phyloP scores from a whole-genome alignment of 805 yeast species.

The Wickerhamiella occidentalis region DNA sequence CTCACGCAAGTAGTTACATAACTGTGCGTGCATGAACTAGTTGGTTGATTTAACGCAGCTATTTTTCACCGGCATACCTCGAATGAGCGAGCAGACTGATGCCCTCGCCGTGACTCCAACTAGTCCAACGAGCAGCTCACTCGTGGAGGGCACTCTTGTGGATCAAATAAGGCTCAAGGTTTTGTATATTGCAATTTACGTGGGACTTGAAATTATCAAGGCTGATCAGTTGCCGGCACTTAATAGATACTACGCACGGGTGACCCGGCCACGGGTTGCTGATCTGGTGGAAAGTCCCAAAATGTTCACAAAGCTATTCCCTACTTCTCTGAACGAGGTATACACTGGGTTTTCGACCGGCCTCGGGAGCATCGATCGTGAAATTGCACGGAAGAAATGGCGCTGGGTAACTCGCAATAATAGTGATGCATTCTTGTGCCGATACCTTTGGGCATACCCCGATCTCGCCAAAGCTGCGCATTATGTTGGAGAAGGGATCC shows the following conservation, averaged over 20 bases:
- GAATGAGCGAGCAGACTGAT: neutral
- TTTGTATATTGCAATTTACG: slow-evolving; percentile 2
- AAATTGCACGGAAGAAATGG: neutral
- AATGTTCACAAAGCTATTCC: neutral
- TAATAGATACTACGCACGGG: neutral
- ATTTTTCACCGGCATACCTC: neutral
- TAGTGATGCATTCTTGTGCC: neutral
- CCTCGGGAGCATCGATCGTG: neutral
- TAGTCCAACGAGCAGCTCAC: neutral
- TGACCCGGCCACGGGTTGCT: neutral
- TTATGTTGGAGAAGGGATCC: neutral
- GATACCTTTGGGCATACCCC: neutral
- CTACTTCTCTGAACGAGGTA: neutral
- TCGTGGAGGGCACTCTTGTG: neutral
- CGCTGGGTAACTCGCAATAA: slow-evolving; percentile 1
- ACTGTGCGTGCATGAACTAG: neutral
- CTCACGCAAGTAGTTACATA: neutral
- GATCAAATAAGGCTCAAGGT: neutral
- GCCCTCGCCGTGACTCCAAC: neutral
- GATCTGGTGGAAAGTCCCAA: neutral
- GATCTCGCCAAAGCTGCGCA: neutral
- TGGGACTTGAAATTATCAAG: neutral
- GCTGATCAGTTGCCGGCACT: neutral
- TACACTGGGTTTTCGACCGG: neutral
- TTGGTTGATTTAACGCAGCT: neutral